Evolutionary conservation across 2,329 filamentous ascomycete genomes (phyloP), one percentile per base, ranked within the genome.

Genomic region (Pseudopyricularia cyperi): DNA sequence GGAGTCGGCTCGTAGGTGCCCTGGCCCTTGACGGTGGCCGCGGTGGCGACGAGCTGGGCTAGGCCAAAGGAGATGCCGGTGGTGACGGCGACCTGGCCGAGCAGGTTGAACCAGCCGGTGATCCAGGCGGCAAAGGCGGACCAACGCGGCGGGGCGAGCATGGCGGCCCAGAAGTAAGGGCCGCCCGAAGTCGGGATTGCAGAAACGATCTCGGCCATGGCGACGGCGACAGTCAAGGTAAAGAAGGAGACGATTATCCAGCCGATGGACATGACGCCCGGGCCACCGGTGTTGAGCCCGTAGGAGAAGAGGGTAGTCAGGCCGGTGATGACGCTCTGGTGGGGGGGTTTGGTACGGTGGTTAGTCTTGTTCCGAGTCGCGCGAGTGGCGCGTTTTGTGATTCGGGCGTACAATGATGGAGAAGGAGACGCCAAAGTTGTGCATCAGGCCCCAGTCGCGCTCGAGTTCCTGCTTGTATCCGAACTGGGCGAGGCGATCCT

Each of bases 351-450:
- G n/a, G n/a, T n/a, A n/a, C n/a, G n/a, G n/a, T n/a, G n/a, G n/a
- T n/a, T n/a, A n/a, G n/a, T n/a, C n/a, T n/a, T n/a, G n/a, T n/a
- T n/a, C n/a, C n/a, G n/a, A n/a, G n/a, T n/a, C n/a, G n/a, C n/a
- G n/a, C n/a, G n/a, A n/a, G n/a, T n/a, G n/a, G n/a, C n/a, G n/a
- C n/a, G n/a, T n/a, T n/a, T n/a, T n/a, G n/a, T n/a, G n/a, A n/a
- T n/a, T n/a, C n/a, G n/a, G n/a, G n/a, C 72, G 55, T 59, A 77
- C 74, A 60, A 81, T 80, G 57, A 81, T 80, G 6, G 75, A 78
- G 60, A 80, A 81, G 0, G 76, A 80, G 7, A 80, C 75, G 28
- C 77, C 77, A 64, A 81, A 81, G 59, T 80, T 81, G 58, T 81
- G 77, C 50, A 74, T 65, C 54, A 80, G 58, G 4, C 74, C 72